Evolutionary conservation across 371 early-diverging fungal genomes (phyloP), one percentile per base, ranked within the genome.

Genomic region (Spraguea lophii): DNA sequence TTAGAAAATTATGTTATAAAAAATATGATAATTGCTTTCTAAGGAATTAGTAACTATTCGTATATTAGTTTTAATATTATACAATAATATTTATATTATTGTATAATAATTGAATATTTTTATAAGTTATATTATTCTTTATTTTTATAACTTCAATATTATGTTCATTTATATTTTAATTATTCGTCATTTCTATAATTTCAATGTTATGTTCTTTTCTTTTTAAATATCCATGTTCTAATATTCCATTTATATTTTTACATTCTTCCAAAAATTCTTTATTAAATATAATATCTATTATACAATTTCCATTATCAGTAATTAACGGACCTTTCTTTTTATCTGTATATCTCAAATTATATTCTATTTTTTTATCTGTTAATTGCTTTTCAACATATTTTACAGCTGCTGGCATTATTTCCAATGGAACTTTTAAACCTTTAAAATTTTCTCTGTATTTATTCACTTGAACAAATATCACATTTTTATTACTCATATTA

Each of bases 181-280:
- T n/a, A n/a, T n/a, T n/a, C n/a, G n/a, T n/a, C n/a, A n/a, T n/a
- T n/a, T n/a, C n/a, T n/a, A n/a, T n/a, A n/a, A n/a, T n/a, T n/a
- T n/a, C n/a, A n/a, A n/a, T n/a, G n/a, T n/a, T n/a, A n/a, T n/a
- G n/a, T n/a, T n/a, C n/a, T n/a, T n/a, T n/a, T n/a, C n/a, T n/a
- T n/a, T n/a, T n/a, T n/a, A n/a, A n/a, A n/a, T n/a, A 48, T 36
- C 69, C 69, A 41, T 61, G 57, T 38, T 62, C 63, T 1, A 69
- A 53, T n/a, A 69, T 62, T 9, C 69, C 69, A 37, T 50, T 45
- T 10, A 65, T 56, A 2, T 41, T 34, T 27, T 52, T 54, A 41
- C 55, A 47, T n/a, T 49, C 15, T 1, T 56, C 32, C 22, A 61
- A 39, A 35, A 66, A 49, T 0, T 52, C 39, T 10, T 21, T 17